Percentiles rank a stretch among this genome's conserved stretches.
Conservation (phyloP, 2,329 filamentous ascomycete species). For the Venturia oleaginea region DNA sequence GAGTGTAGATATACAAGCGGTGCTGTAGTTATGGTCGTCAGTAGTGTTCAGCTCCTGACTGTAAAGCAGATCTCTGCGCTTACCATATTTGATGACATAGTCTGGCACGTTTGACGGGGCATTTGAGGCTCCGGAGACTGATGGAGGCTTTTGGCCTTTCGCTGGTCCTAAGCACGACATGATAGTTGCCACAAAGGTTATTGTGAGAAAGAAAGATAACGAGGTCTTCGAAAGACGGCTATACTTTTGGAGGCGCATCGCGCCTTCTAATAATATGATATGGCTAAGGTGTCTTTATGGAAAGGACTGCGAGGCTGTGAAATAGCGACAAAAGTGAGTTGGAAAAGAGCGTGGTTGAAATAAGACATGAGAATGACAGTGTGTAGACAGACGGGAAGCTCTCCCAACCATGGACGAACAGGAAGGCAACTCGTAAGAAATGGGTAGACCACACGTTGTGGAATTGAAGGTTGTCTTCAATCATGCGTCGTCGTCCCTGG, state of each 20-base stretch:
- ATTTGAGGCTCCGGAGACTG: constrained; percentile 5
- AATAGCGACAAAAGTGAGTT: not conserved
- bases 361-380: not conserved
- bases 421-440: not conserved
- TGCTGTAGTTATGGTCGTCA: constrained; percentile 20
- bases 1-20: constrained; percentile 38
- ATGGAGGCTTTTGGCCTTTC: not conserved
- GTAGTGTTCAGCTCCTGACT: not conserved
- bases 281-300: not conserved
- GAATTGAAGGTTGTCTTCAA: not conserved
- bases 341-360: not conserved
- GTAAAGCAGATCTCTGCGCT: not conserved
- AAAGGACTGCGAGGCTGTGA: no score
- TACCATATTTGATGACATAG: constrained; percentile 16
- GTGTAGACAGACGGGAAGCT: not conserved
- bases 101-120: constrained; percentile 12
- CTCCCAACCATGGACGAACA: not conserved
- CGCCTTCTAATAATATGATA: not conserved
- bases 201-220: not conserved
- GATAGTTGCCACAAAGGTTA: not conserved
- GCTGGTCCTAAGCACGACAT: not conserved
- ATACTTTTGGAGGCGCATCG: not conserved
- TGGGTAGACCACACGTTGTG: no score
- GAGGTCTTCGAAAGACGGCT: not conserved
- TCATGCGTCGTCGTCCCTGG: not conserved